phyloP scores from a whole-genome alignment of 306 rosid genomes.

The Vigna trinervia region DNA sequence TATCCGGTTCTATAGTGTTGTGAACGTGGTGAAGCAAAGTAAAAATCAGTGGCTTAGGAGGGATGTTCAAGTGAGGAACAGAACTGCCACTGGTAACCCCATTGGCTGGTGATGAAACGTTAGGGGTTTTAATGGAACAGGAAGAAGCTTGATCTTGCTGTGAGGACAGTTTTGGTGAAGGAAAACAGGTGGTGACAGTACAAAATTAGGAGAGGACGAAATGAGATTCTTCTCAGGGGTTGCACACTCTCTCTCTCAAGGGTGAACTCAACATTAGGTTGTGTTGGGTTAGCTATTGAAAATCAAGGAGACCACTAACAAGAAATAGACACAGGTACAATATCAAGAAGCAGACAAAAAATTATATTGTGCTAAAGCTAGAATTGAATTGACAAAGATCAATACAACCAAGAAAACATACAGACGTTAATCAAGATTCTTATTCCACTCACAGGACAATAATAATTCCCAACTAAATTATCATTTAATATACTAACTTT shows the following conservation, averaged over 20 bases:
- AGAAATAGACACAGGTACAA: constrained; percentile 10
- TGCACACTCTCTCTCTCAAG: constrained; percentile 53
- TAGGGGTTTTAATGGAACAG: constrained; percentile 57
- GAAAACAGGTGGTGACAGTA: constrained; percentile 55
- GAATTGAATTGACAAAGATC: constrained; percentile 33
- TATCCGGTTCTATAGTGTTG: too few relatives aligned
- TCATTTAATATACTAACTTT: too few relatives aligned
- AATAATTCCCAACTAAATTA: constrained; percentile 14
- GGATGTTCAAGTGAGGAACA: constrained; percentile 88
- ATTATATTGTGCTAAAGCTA: neutral
- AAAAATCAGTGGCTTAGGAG: constrained; percentile 96
- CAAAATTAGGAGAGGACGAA: constrained; percentile 55
- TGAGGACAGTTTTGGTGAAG: constrained; percentile 65
- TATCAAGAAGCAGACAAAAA: too few relatives aligned
- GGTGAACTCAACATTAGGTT: constrained; percentile 68
- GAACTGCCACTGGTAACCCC: constrained; percentile 72
- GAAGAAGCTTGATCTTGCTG: constrained; percentile 72
- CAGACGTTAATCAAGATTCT: constrained; percentile 42
- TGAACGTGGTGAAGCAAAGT: constrained; percentile 47
- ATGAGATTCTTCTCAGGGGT: constrained; percentile 56
- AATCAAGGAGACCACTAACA: constrained; percentile 31
- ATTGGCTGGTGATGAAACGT: constrained; percentile 63
- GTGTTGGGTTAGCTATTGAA: constrained; percentile 74
- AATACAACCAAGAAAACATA: constrained; percentile 40
- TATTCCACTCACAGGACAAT: constrained; percentile 39